Evolutionary conservation across 305 asterid genomes (phyloP), one percentile per base, ranked within the genome.

Genomic region (Nicotiana rustica): DNA sequence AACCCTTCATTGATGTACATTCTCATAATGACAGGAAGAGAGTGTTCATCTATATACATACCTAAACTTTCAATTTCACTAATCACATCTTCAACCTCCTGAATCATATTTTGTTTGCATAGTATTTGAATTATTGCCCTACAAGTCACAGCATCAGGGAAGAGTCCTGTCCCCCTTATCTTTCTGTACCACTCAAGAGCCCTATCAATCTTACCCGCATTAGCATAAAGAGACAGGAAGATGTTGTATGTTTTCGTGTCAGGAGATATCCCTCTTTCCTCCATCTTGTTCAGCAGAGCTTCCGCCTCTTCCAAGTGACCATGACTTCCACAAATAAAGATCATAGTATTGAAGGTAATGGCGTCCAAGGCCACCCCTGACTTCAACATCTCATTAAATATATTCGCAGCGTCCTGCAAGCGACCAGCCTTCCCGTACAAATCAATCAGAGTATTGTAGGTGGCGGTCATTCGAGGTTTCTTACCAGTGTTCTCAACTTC

Each of bases 401-500:
- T 92, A 81, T 88, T 89, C 0, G 97, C 93, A 79, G 99, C 98
- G 6, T 94, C 99, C 71, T 90, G 86, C 92, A 96, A 88, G 15
- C 92, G 89, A 49, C 95, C 97, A 12, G 98, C 97, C 85, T 96
- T 94, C 68, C 99, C 99, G 57, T 94, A 96, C 88, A 96, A 89
- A 88, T 96, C 98, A 75, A 96, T 96, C 79, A 96, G 91, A 70
- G 97, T 93, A 84, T 96, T 94, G 81, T 94, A 96, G 44, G 99
- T 94, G 81, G 97, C 84, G 18, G 98, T 87, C 18, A 93, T 91
- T 33, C 87, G 88, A 6, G 97, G 95, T 75, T 87, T 93, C 83
- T 83, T 89, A 56, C 83, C 85, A 64, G 82, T 77, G 52, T 57
- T 86, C 77, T 91, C 94, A 33, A 67, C 84, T 18, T 86, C 88